These are phyloP conservation scores for Xylaria sp. DNA, from an alignment of 2,329 filamentous ascomycete genomes.

Conservation along the genomic window DNA sequence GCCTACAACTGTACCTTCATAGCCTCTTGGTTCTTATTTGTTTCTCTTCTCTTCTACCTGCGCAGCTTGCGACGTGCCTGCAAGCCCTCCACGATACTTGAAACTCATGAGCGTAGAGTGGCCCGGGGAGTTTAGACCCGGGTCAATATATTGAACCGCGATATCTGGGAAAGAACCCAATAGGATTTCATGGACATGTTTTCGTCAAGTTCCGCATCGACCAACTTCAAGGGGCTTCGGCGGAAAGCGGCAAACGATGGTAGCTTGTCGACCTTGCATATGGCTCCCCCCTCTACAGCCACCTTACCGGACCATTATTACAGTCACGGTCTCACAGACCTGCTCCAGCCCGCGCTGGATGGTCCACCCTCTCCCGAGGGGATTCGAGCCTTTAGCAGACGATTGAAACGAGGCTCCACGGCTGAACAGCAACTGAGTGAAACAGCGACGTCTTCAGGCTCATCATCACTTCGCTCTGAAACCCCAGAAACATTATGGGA, in stretches of 20 bases:
- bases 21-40: constrained; percentile 32
- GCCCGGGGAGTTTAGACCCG: constrained; percentile 38
- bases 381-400: constrained; percentile 63
- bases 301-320: constrained; percentile 35
- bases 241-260: constrained; percentile 38
- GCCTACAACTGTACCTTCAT: constrained; percentile 33
- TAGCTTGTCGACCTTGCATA: constrained; percentile 37
- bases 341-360: constrained; percentile 68
- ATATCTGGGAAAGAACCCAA: constrained; percentile 35
- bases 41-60: constrained; percentile 38
- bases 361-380: constrained; percentile 69
- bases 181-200: constrained; percentile 42
- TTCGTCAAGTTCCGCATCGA: constrained; percentile 41
- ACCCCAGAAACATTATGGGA: constrained; percentile 61
- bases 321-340: constrained; percentile 50
- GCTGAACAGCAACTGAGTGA: constrained; percentile 60
- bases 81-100: constrained; percentile 41
- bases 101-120: constrained; percentile 32
- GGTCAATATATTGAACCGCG: constrained; percentile 38
- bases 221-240: constrained; percentile 42
- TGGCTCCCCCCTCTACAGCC: constrained; percentile 36
- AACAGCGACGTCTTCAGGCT: constrained; percentile 64
- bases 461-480: constrained; percentile 63
- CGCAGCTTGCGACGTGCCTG: constrained; percentile 37
- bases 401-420: constrained; percentile 65